phyloP scores from a whole-genome alignment of 169 alveolate genomes.

The Eimeria praecox region DNA sequence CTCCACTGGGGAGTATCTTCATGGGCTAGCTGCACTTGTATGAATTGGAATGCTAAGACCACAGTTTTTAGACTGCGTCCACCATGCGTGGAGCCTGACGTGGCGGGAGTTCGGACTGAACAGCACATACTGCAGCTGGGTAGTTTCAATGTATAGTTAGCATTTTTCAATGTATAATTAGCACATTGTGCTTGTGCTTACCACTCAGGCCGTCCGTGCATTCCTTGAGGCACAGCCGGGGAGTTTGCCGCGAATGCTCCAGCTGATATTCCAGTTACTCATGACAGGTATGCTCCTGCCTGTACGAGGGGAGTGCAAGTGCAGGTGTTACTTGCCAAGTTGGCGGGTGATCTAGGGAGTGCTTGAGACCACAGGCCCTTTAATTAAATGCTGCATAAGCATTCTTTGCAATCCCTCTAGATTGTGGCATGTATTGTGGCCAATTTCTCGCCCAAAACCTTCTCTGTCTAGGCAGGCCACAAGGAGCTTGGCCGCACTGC shows the following conservation, averaged over 20 bases:
- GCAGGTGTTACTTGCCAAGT: too few relatives aligned
- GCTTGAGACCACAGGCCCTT: background rate
- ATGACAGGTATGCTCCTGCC: conserved; percentile 85
- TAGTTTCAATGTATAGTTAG: too few relatives aligned
- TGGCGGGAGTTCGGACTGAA: background rate
- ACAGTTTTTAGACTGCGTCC: background rate
- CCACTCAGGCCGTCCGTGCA: conserved; percentile 86
- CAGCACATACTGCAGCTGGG: background rate
- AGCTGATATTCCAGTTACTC: conserved; percentile 90
- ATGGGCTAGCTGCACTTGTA: background rate
- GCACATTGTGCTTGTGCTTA: background rate
- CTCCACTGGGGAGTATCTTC: background rate
- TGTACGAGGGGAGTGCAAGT: background rate
- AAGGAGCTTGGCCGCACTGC: background rate
- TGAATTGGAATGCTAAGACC: background rate
- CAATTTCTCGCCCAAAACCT: too few relatives aligned
- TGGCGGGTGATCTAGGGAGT: background rate
- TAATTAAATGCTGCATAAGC: background rate
- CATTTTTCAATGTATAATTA: too few relatives aligned
- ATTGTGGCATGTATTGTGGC: background rate
- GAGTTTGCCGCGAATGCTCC: conserved; percentile 89
- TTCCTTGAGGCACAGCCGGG: conserved; percentile 90
- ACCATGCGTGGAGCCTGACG: background rate
- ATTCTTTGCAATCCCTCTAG: background rate
- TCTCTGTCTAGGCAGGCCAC: background rate